Percentiles rank a stretch among this genome's conserved stretches.
Conservation (phyloP, 2,329 filamentous ascomycete genomes). For the Colletotrichum eremochloae region DNA sequence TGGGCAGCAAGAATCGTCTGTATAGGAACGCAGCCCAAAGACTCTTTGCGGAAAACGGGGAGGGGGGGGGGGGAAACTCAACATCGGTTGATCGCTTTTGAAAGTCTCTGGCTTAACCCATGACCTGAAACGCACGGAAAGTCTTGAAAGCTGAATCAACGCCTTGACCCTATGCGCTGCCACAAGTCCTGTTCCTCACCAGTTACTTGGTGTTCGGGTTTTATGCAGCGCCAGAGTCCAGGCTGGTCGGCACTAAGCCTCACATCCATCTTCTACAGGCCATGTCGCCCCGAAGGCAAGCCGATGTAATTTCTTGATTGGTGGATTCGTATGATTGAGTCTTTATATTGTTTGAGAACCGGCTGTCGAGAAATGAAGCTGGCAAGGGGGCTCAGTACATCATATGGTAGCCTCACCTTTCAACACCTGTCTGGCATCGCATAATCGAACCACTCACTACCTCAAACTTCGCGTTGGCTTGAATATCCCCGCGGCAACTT, state of each 20-base stretch:
- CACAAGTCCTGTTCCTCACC: not conserved
- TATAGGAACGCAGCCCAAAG: not conserved
- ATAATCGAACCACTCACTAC: not conserved
- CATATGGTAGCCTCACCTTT: not conserved
- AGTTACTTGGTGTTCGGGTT: not conserved
- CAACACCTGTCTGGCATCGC: not conserved
- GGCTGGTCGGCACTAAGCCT: constrained; percentile 7
- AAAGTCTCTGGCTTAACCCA: not conserved
- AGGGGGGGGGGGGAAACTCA: constrained; percentile 11
- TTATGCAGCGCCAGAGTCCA: constrained; percentile 1
- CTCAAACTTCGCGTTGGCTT: not conserved
- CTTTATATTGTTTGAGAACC: not conserved
- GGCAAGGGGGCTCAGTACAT: not conserved
- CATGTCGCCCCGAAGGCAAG: not conserved
- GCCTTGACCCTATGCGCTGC: constrained; percentile 31
- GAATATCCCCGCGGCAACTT: not conserved
- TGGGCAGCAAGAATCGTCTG: not conserved
- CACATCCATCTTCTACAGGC: not conserved
- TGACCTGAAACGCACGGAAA: constrained; percentile 25
- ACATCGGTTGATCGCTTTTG: constrained; percentile 3
- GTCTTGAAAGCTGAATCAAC: constrained; percentile 12
- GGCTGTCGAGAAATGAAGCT: not conserved
- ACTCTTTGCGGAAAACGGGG: not conserved
- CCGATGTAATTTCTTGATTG: not conserved
- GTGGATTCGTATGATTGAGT: not conserved